Base-by-base conservation (phyloP, 177 flowering plant species). In the Vitis hybrid region DNA sequence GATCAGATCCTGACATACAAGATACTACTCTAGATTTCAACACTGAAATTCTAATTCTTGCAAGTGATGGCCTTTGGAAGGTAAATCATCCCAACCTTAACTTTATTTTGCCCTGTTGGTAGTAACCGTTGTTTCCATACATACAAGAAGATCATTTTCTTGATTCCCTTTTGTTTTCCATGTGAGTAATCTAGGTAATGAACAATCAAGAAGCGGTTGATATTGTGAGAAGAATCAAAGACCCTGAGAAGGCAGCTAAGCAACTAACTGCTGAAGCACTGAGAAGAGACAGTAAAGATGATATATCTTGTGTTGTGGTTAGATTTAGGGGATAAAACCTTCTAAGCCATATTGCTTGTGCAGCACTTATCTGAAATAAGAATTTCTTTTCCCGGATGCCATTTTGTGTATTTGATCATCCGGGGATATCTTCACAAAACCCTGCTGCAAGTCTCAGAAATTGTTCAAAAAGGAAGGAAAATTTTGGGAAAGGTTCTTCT, bases 291-390 rank as follows among this genome's bases (percentile, higher is more conserved):
- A 89, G 98, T 70, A 88, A 87, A 79, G 98, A 93, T 59, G 95
- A 91, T 60, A 93, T 91, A 68, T 91, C 94, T 15, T 93, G 98
- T 61, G 71, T 93, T 29, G 98, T 93, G 1, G 86, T 93, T 65
- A 87, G 87, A 20, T 91, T 92, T 65, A 81, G 81, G 71, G 76
- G 87, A 57, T 86, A 59, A 80, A 71, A 26, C 4, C 29, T 26
- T 26, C 29, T 26, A 26, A 39, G 45, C 45, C 45, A 39, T 39
- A 39, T 39, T 6, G 45, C 45, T 39, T 26, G 29, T 26, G 29
- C 29, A 26, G 29, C 9, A 6, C 45, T 4, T 39, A 39, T 39
- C 45, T 39, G 45, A 39, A 39, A 39, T 39, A 39, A 39, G 45
- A 39, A 39, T 39, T 39, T 39, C 45, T 39, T 39, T 7, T 4